A percentile compares a stretch with the other conserved stretches of the same genome.
Conservation (phyloP, 2,329 filamentous ascomycete species). For the Colletotrichum sp. region DNA sequence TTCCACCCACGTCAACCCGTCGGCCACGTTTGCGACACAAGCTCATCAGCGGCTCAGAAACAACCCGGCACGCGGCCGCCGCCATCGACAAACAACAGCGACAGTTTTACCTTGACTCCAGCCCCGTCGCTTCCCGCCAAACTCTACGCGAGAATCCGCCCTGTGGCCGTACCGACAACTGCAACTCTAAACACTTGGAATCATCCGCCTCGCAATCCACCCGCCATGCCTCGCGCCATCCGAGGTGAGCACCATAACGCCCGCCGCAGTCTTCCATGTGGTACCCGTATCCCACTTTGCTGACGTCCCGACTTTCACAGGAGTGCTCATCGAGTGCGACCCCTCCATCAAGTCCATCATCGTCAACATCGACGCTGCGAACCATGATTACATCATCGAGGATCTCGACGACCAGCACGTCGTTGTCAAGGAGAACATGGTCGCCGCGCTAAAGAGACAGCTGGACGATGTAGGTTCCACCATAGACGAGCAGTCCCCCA, state of each 20-base stretch:
- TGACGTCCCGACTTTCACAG: slow-evolving; percentile 38
- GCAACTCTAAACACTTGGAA: background rate
- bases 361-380: slow-evolving; percentile 73
- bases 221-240: slow-evolving; percentile 61
- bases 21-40: background rate
- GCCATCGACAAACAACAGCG: background rate
- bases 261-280: background rate
- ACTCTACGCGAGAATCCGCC: background rate
- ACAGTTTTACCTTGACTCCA: background rate
- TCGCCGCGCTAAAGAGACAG: slow-evolving; percentile 68
- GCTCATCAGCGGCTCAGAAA: background rate
- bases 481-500: background rate
- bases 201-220: background rate
- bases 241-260: slow-evolving; percentile 43
- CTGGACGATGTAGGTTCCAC: slow-evolving; percentile 66
- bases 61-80: background rate
- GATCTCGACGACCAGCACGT: slow-evolving; percentile 80
- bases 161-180: background rate
- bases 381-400: slow-evolving; percentile 79
- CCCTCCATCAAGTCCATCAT: slow-evolving; percentile 90
- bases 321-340: slow-evolving; percentile 81
- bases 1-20: background rate
- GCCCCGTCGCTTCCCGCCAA: background rate
- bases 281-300: slow-evolving; percentile 1
- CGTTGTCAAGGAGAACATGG: slow-evolving; percentile 77